A percentile compares a stretch with the other conserved stretches of the same genome.
Evolutionary conservation across 2,329 filamentous ascomycete species (phyloP).

Genomic region (Septoria petroselini): DNA sequence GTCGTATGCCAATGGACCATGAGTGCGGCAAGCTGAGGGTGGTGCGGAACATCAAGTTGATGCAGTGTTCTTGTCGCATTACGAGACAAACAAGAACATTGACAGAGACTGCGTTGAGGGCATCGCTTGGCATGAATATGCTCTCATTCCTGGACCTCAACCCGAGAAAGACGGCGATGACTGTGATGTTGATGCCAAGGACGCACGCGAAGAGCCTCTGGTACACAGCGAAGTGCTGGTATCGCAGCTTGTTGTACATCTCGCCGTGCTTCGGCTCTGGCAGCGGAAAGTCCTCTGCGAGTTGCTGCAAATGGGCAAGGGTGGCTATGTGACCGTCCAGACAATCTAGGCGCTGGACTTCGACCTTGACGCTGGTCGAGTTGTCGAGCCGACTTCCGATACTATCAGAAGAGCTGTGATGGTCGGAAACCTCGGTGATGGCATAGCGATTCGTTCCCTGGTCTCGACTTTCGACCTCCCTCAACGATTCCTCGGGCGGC

Average conservation of each 20-base stretch:
- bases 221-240: slow-evolving; percentile 36
- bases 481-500: slow-evolving; percentile 1
- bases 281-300: slow-evolving; percentile 26
- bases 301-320: slow-evolving; percentile 25
- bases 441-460: slow-evolving; percentile 11
- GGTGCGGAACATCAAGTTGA: slow-evolving; percentile 41
- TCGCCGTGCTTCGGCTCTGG: slow-evolving; percentile 21
- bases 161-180: slow-evolving; percentile 18
- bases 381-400: neutral
- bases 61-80: slow-evolving; percentile 42
- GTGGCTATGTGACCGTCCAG: slow-evolving; percentile 26
- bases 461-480: slow-evolving; percentile 8
- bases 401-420: neutral
- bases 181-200: slow-evolving; percentile 32
- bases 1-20: slow-evolving; percentile 38
- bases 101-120: slow-evolving; percentile 37
- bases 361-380: neutral
- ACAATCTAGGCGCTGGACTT: slow-evolving; percentile 6
- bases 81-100: slow-evolving; percentile 39
- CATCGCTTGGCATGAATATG: slow-evolving; percentile 27
- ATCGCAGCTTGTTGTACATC: slow-evolving; percentile 29
- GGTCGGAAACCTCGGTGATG: neutral
- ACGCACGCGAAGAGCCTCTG: slow-evolving; percentile 34
- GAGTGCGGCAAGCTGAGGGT: slow-evolving; percentile 36
- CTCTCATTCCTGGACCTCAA: neutral